A percentile compares a stretch with the other conserved stretches of the same genome.
Evolutionary conservation across 2,329 filamentous ascomycete genomes (phyloP).

Genomic region (Calonectria pauciramosa): DNA sequence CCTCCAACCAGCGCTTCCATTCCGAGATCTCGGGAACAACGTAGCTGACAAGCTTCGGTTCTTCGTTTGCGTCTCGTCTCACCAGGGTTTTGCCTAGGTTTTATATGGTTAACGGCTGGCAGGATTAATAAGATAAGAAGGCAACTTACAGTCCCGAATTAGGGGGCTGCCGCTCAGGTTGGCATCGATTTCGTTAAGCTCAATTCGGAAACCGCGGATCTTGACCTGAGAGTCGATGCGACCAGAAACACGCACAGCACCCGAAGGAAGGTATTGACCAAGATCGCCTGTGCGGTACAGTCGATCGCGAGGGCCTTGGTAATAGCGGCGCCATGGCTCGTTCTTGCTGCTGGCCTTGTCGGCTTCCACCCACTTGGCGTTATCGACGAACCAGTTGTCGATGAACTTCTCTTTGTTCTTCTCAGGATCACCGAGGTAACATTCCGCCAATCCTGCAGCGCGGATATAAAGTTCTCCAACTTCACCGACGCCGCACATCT

Average conservation of each 20-base stretch:
- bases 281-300: conserved; percentile 91
- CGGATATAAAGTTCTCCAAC: conserved; percentile 88
- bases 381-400: conserved; percentile 87
- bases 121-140: too few species aligned
- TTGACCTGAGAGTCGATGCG: conserved; percentile 93
- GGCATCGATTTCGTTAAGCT: conserved; percentile 92
- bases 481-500: conserved; percentile 84
- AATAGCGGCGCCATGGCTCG: conserved; percentile 86
- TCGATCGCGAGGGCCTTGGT: conserved; percentile 84
- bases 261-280: conserved; percentile 69
- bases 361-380: conserved; percentile 75
- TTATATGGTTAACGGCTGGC: too few species aligned
- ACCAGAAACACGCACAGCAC: conserved; percentile 83
- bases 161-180: conserved; percentile 82
- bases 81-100: conserved; percentile 78
- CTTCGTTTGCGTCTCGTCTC: conserved; percentile 63
- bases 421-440: conserved; percentile 71
- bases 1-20: conserved; percentile 78
- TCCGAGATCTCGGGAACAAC: conserved; percentile 79
- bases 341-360: conserved; percentile 68
- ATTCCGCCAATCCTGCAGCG: conserved; percentile 84
- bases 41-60: conserved; percentile 90
- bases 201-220: conserved; percentile 95
- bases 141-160: conserved; percentile 74
- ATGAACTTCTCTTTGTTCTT: conserved; percentile 84